Percentiles rank a stretch among this genome's conserved stretches.
These are phyloP conservation scores for Euryodendron excelsum DNA, from an alignment of 148 eudicot genomes.

Conservation along the genomic window DNA sequence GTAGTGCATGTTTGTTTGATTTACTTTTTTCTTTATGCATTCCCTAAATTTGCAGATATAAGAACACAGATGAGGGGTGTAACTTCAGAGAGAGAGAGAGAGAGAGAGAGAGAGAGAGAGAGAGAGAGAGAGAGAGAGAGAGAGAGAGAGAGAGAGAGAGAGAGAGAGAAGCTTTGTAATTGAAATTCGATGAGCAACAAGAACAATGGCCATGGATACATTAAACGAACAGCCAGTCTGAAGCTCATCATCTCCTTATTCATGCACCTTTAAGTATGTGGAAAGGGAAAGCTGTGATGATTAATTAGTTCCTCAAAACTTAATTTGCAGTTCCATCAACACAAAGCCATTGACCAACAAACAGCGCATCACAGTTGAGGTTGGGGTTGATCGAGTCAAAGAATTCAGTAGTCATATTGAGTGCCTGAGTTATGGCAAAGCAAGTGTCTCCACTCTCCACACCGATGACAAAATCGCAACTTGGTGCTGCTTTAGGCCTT, in stretches of 20 bases:
- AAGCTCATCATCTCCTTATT: not conserved
- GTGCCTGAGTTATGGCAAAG: not conserved
- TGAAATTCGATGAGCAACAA: not conserved
- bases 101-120: no score
- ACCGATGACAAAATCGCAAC: slow-evolving; percentile 7
- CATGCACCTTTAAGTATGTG: not conserved
- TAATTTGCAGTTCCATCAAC: slow-evolving; percentile 12
- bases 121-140: no score
- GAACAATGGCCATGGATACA: not conserved
- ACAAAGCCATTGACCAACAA: slow-evolving; percentile 27
- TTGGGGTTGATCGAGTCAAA: slow-evolving; percentile 21
- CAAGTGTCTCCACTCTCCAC: slow-evolving; percentile 17
- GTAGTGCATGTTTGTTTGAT: no score
- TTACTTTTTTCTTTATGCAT: no score
- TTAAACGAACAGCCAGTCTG: not conserved
- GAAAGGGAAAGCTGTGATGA: not conserved
- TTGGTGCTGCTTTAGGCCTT: not conserved
- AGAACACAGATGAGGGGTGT: no score
- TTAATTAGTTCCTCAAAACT: not conserved
- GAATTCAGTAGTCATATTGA: not conserved
- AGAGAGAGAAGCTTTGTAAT: no score
- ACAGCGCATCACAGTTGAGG: slow-evolving; percentile 13
- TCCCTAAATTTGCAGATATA: no score
- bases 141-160: no score
- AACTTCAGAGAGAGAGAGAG: no score